Conservation (phyloP, 805 yeast species). For the Hanseniaspora lachancei region DNA sequence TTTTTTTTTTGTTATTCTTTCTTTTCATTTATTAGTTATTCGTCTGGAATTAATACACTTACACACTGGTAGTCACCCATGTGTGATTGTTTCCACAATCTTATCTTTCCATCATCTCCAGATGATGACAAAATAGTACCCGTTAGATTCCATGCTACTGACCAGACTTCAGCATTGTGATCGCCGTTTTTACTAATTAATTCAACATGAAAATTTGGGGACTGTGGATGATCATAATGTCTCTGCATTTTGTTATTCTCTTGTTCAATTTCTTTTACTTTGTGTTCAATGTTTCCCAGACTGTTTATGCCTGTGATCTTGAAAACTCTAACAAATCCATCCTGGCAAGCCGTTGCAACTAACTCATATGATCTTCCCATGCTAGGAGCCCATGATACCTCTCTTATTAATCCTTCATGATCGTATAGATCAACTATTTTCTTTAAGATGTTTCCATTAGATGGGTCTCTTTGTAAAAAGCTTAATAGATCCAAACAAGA, state of each 20-base stretch:
- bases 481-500: conserved; percentile 80
- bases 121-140: conserved; percentile 87
- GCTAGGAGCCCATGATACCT: conserved; percentile 92
- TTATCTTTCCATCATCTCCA: conserved; percentile 86
- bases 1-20: too few species aligned
- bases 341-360: conserved; percentile 91
- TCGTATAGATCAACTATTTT: conserved; percentile 61
- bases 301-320: conserved; percentile 32
- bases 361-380: conserved; percentile 83
- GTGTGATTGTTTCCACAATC: conserved; percentile 84
- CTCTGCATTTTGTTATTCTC: conserved; percentile 9
- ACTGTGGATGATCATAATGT: conserved; percentile 1
- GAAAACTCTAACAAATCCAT: conserved; percentile 79
- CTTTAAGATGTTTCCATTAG: conserved; percentile 36
- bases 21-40: conserved; percentile 13
- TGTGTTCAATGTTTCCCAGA: background rate
- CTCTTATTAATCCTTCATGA: conserved; percentile 74
- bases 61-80: conserved; percentile 80
- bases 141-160: conserved; percentile 87
- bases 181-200: conserved; percentile 56
- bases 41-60: conserved; percentile 64
- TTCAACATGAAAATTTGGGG: conserved; percentile 34
- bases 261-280: conserved; percentile 13
- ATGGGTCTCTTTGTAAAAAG: conserved; percentile 43
- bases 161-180: conserved; percentile 87